These are phyloP conservation scores for Mycena filopes DNA, from an alignment of 768 basidiomycete species.

Conservation along the genomic window DNA sequence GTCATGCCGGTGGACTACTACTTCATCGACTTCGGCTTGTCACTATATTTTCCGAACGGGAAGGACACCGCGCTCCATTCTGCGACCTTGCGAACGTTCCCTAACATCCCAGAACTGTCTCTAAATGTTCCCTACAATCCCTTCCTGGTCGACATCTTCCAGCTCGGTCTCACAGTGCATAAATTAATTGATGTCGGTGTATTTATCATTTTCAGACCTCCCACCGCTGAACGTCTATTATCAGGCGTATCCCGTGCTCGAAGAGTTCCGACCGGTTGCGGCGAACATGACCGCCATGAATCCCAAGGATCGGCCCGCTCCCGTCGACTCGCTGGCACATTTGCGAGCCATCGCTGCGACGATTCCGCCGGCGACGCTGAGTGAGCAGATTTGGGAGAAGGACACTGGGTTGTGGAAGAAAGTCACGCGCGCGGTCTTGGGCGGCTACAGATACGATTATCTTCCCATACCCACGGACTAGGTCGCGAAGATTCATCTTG, in stretches of 20 bases:
- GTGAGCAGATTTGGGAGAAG: conserved; percentile 17
- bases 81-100: conserved; percentile 13
- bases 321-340: not conserved
- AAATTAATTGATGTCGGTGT: conserved; percentile 10
- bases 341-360: not conserved
- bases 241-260: conserved; percentile 10
- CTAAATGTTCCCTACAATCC: conserved; percentile 25
- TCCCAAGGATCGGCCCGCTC: conserved; percentile 10
- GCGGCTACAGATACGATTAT: conserved; percentile 14
- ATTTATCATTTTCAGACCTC: not conserved
- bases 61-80: not conserved
- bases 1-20: conserved; percentile 2
- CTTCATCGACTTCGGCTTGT: conserved; percentile 5
- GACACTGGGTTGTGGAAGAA: conserved; percentile 14
- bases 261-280: too few relatives aligned
- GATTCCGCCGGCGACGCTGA: not conserved
- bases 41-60: not conserved
- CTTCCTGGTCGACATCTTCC: conserved; percentile 28
- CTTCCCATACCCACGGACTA: too few relatives aligned
- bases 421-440: conserved; percentile 1
- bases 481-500: too few relatives aligned
- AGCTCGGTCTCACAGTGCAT: conserved; percentile 9
- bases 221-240: not conserved
- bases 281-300: not conserved
- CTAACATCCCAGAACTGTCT: conserved; percentile 27